These are phyloP conservation scores for Piromyces finnis DNA, from an alignment of 192 early-diverging fungal species.

Conservation along the genomic window DNA sequence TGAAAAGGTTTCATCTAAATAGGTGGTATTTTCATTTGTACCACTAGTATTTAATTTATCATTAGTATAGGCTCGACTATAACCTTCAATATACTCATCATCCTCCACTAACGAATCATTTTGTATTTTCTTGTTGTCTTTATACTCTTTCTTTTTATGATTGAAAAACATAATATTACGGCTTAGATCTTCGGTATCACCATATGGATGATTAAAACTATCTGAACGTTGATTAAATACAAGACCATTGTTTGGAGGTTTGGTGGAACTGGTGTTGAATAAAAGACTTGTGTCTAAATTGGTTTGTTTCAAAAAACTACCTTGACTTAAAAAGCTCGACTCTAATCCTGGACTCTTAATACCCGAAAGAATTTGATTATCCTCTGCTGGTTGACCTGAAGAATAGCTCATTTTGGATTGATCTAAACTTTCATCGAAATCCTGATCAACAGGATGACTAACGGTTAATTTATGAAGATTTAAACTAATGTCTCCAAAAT, in stretches of 20 bases:
- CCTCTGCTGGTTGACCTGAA: background rate
- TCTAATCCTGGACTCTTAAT: background rate
- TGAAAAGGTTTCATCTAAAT: background rate
- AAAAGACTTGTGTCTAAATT: no score
- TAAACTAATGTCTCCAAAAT: background rate
- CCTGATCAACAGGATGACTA: background rate
- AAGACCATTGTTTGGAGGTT: background rate
- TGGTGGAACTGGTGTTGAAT: no score
- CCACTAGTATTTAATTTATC: background rate
- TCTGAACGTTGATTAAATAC: background rate
- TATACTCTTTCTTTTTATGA: background rate
- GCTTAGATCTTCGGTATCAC: background rate
- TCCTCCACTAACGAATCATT: background rate
- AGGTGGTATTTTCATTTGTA: background rate
- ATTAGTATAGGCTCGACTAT: background rate
- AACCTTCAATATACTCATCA: background rate
- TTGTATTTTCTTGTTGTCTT: background rate
- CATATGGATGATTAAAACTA: background rate
- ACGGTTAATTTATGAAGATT: background rate
- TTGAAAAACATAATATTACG: background rate
- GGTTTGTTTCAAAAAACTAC: no score
- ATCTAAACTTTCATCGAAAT: background rate
- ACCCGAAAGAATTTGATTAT: background rate
- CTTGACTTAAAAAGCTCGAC: background rate
- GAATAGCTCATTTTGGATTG: background rate